Conservation (phyloP, 2,329 filamentous ascomycete species). For the Beauveria medogensis region DNA sequence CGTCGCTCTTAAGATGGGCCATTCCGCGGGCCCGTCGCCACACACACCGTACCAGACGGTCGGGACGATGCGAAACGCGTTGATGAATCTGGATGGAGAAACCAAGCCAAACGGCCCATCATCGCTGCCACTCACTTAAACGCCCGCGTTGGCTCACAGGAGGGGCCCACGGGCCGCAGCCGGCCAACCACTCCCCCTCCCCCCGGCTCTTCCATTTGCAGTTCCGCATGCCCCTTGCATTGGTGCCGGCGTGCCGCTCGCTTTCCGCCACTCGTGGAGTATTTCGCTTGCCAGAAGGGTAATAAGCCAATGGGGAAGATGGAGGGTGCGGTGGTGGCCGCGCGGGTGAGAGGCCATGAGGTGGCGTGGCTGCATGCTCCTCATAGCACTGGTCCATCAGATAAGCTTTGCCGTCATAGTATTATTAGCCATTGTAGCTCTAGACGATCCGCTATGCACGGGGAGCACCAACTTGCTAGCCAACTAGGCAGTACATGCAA, state of each 20-base stretch:
- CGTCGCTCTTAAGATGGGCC: neutral
- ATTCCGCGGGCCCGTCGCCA: neutral
- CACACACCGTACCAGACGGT: conserved; percentile 1
- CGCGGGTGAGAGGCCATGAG: neutral
- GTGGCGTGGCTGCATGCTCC: neutral
- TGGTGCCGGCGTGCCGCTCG: neutral
- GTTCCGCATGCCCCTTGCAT: conserved; percentile 1
- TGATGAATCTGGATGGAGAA: neutral
- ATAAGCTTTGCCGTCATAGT: neutral
- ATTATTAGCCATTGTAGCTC: neutral
- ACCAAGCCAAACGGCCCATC: neutral
- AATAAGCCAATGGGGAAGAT: neutral
- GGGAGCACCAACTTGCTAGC: too few species aligned
- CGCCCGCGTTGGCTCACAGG: neutral
- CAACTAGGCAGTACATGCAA: neutral
- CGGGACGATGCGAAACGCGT: conserved; percentile 6
- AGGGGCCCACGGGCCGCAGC: neutral
- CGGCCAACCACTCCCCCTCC: neutral
- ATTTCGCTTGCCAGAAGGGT: neutral
- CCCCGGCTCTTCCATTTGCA: neutral
- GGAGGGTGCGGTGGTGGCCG: too few species aligned
- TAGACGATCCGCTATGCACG: neutral
- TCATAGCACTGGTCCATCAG: neutral
- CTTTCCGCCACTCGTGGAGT: neutral
- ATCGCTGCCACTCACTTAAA: neutral